Conservation (phyloP, 1,284 basidiomycete species). For the Pyrrhoderma lamaoense region DNA sequence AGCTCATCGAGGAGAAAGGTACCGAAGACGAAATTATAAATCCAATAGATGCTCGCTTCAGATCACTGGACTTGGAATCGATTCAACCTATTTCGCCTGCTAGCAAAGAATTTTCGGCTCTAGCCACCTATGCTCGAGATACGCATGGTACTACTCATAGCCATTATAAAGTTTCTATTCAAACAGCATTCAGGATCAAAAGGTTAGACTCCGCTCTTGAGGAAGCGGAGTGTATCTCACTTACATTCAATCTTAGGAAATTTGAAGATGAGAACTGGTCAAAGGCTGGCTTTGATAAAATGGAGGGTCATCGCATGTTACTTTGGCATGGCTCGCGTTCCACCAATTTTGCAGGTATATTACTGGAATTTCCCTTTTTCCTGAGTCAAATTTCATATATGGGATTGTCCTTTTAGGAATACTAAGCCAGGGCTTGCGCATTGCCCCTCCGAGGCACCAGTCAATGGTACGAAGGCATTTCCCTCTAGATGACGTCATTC, state of each 20-base stretch:
- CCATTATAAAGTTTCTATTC: slow-evolving; percentile 36
- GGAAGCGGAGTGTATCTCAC: background rate
- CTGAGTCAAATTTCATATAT: too few relatives aligned
- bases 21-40: slow-evolving; percentile 46
- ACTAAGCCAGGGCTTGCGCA: slow-evolving; percentile 57
- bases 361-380: background rate
- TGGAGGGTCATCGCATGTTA: slow-evolving; percentile 46
- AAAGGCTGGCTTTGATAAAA: slow-evolving; percentile 38
- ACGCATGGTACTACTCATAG: slow-evolving; percentile 51
- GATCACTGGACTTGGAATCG: slow-evolving; percentile 41
- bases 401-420: slow-evolving; percentile 40
- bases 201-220: slow-evolving; percentile 30
- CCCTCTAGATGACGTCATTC: background rate
- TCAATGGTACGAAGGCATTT: slow-evolving; percentile 31
- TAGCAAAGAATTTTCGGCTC: slow-evolving; percentile 42
- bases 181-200: slow-evolving; percentile 50
- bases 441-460: slow-evolving; percentile 60
- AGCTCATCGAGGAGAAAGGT: slow-evolving; percentile 41
- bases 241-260: slow-evolving; percentile 29
- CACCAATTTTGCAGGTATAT: slow-evolving; percentile 53
- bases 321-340: slow-evolving; percentile 63
- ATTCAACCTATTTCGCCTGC: slow-evolving; percentile 43
- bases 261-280: slow-evolving; percentile 47
- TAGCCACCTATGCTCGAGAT: slow-evolving; percentile 45
- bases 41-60: slow-evolving; percentile 51